These are phyloP conservation scores for Petunia secreta DNA, from an alignment of 257 asterid species.

Conservation along the genomic window DNA sequence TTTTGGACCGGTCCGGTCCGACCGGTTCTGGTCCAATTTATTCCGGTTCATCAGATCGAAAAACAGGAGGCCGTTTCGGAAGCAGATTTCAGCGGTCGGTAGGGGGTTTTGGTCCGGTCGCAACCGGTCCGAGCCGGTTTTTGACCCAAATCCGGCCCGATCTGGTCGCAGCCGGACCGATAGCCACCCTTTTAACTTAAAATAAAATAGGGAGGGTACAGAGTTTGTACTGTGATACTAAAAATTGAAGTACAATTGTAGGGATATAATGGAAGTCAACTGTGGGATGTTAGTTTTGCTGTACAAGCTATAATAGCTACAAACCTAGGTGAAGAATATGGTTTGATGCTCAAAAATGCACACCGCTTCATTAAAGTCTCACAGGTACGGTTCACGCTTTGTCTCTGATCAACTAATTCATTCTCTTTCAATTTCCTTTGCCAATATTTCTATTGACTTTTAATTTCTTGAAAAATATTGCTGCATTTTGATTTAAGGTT, in stretches of 20 bases:
- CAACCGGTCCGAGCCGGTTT: too few species aligned
- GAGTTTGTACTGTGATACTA: too few species aligned
- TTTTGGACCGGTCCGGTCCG: too few species aligned
- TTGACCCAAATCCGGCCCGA: too few species aligned
- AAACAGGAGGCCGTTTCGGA: too few species aligned
- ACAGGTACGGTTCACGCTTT: constrained; percentile 46
- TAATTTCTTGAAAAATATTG: not conserved
- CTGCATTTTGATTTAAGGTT: constrained; percentile 39
- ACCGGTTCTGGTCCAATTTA: too few species aligned
- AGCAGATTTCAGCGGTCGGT: too few species aligned
- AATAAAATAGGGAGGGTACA: too few species aligned
- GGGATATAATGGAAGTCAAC: constrained; percentile 81
- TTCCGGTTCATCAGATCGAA: too few species aligned
- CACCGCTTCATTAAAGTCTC: constrained; percentile 60
- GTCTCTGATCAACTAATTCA: not conserved
- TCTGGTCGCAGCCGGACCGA: too few species aligned
- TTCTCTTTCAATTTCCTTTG: not conserved
- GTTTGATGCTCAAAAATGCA: constrained; percentile 52
- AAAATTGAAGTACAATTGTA: constrained; percentile 28
- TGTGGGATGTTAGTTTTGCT: constrained; percentile 68
- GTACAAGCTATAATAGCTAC: constrained; percentile 67
- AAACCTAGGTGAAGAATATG: constrained; percentile 52
- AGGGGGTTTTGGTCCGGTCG: too few species aligned
- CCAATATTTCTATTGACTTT: not conserved
- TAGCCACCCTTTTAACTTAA: too few species aligned